These are phyloP conservation scores for Gryganskiella cystojenkinii DNA, from an alignment of 192 early-diverging fungal species.

Conservation along the genomic window DNA sequence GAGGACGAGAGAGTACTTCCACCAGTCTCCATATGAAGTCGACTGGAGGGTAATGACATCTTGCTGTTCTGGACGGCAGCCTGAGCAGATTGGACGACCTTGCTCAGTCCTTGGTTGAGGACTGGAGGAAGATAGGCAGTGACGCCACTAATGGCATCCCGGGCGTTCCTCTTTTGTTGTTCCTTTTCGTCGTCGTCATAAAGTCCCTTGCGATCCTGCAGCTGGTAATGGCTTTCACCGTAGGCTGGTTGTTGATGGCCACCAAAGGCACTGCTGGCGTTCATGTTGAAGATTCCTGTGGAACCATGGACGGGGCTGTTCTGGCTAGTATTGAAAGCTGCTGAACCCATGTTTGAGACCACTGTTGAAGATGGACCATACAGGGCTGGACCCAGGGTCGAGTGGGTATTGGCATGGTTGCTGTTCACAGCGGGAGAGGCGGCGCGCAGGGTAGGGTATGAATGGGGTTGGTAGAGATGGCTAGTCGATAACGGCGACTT, in stretches of 20 bases:
- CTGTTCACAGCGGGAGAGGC: constrained; percentile 23
- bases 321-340: constrained; percentile 2
- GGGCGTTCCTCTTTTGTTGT: constrained; percentile 42
- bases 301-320: too few species aligned
- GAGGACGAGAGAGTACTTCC: constrained; percentile 8
- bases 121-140: constrained; percentile 30
- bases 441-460: constrained; percentile 33
- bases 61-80: constrained; percentile 18
- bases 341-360: constrained; percentile 18
- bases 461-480: constrained; percentile 42
- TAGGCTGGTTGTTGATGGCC: constrained; percentile 15
- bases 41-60: constrained; percentile 31
- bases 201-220: constrained; percentile 15
- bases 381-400: constrained; percentile 23
- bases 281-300: too few species aligned
- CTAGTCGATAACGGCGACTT: constrained; percentile 26
- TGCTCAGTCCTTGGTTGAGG: constrained; percentile 37
- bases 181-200: constrained; percentile 44
- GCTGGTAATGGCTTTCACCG: constrained; percentile 14
- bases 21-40: constrained; percentile 8
- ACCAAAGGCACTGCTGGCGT: too few species aligned
- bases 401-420: neutral
- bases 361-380: constrained; percentile 18
- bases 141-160: constrained; percentile 30
- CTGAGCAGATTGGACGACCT: constrained; percentile 28